These are phyloP conservation scores for Paraconiothyrium sp. DNA, from an alignment of 2,329 filamentous ascomycete species.

Conservation along the genomic window DNA sequence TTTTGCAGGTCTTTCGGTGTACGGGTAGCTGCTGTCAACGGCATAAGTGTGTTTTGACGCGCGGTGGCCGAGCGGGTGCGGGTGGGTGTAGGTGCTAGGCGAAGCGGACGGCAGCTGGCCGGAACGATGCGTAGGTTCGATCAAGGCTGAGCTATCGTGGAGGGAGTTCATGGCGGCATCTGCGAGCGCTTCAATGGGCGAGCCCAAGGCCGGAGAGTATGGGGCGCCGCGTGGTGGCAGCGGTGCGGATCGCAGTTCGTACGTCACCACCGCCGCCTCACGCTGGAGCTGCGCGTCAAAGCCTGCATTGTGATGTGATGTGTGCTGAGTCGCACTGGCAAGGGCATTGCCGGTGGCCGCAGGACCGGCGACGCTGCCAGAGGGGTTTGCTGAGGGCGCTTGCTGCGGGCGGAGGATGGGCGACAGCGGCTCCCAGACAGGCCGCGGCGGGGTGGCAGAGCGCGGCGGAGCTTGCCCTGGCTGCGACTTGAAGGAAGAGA, in stretches of 20 bases:
- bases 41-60: conserved; percentile 33
- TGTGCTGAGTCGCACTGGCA: conserved; percentile 7
- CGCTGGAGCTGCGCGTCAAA: conserved; percentile 25
- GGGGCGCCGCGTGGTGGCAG: conserved; percentile 30
- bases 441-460: conserved; percentile 43
- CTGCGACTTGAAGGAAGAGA: conserved; percentile 47
- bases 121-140: conserved; percentile 33
- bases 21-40: conserved; percentile 18
- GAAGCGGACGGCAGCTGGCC: conserved; percentile 30
- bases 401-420: conserved; percentile 37
- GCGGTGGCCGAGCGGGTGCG: conserved; percentile 31
- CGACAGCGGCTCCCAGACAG: conserved; percentile 48
- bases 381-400: conserved; percentile 33
- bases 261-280: conserved; percentile 23
- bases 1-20: conserved; percentile 65
- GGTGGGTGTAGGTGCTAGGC: conserved; percentile 30
- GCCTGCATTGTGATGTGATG: conserved; percentile 13
- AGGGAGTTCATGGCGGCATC: conserved; percentile 51
- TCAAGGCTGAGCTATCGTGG: conserved; percentile 47
- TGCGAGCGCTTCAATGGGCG: conserved; percentile 56
- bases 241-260: conserved; percentile 33
- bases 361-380: conserved; percentile 27
- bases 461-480: conserved; percentile 42
- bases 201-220: conserved; percentile 38
- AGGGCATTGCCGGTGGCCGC: conserved; percentile 21